Evolutionary conservation across 306 rosid species (phyloP).

Genomic region (Gastrolobium bilobum): DNA sequence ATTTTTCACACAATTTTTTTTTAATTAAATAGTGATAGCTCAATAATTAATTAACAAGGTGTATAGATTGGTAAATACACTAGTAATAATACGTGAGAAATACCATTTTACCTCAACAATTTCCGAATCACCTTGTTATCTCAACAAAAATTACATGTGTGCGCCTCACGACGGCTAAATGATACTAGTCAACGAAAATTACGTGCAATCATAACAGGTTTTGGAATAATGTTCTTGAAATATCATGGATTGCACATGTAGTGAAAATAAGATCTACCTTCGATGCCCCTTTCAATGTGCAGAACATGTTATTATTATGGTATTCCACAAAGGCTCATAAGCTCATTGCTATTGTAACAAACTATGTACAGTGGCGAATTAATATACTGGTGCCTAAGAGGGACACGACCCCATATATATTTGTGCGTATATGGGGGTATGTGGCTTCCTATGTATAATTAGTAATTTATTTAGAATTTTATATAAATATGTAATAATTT

Average conservation of each 20-base stretch:
- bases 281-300: conserved; percentile 38
- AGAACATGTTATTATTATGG: not conserved
- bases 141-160: too few species aligned
- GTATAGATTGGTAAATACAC: too few species aligned
- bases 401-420: not conserved
- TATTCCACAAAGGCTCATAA: conserved; percentile 32
- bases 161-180: conserved; percentile 11
- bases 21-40: too few species aligned
- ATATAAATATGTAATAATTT: not conserved
- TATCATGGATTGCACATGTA: conserved; percentile 57
- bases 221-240: conserved; percentile 16
- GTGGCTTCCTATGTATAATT: conserved; percentile 1
- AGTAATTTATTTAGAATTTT: not conserved
- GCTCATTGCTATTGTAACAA: not conserved
- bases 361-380: not conserved
- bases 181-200: conserved; percentile 45
- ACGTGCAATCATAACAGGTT: conserved; percentile 17
- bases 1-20: too few species aligned
- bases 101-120: too few species aligned
- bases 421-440: not conserved
- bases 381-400: not conserved
- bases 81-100: too few species aligned
- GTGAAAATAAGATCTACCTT: conserved; percentile 10
- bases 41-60: not conserved
- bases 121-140: not conserved